Conservation (phyloP, 306 rosid species). For the Sindora glabra region DNA sequence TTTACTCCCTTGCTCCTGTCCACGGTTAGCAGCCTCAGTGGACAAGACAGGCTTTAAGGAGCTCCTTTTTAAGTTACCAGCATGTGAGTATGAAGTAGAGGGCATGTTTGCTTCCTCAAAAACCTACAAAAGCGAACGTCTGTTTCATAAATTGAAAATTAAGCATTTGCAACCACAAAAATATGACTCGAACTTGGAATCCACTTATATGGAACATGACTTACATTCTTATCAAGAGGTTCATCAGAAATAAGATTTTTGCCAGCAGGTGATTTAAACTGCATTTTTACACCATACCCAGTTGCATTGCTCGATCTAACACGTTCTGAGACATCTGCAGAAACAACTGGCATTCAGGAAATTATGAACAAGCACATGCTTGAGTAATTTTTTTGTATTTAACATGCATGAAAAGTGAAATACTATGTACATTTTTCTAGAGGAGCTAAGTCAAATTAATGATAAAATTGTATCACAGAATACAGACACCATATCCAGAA, state of each 20-base stretch:
- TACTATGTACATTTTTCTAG: neutral
- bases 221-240: conserved; percentile 68
- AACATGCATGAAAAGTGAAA: neutral
- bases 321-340: conserved; percentile 54
- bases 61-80: conserved; percentile 57
- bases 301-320: conserved; percentile 45
- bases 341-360: conserved; percentile 13
- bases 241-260: conserved; percentile 49
- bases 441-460: no score
- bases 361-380: neutral
- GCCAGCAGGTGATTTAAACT: conserved; percentile 53
- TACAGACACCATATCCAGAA: neutral
- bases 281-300: conserved; percentile 60
- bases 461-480: neutral
- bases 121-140: conserved; percentile 36
- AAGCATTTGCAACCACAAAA: neutral
- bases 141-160: neutral
- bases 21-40: conserved; percentile 45
- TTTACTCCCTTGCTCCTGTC: conserved; percentile 49
- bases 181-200: neutral
- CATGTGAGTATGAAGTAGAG: conserved; percentile 45
- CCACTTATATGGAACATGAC: conserved; percentile 11
- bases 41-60: conserved; percentile 44
- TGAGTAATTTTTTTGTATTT: neutral
- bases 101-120: conserved; percentile 46